Evolutionary conservation across 129 eudicot genomes (phyloP).

Genomic region (Saposhnikovia divaricata): DNA sequence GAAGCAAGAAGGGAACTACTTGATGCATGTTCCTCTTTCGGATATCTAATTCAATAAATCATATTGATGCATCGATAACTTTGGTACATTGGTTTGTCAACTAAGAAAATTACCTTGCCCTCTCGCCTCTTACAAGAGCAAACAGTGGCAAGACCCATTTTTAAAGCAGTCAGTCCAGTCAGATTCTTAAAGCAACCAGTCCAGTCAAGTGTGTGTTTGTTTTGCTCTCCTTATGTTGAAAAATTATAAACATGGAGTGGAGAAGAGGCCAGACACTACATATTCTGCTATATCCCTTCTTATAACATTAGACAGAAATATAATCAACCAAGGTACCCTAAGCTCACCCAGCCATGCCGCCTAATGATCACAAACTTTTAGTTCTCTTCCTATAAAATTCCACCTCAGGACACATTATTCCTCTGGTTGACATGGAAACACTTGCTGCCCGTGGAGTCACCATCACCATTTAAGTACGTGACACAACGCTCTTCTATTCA

Average conservation of each 20-base stretch:
- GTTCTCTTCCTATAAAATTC: constrained; percentile 32
- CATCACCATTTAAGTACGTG: constrained; percentile 34
- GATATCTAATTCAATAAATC: not conserved
- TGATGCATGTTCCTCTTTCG: not conserved
- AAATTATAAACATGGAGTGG: not conserved
- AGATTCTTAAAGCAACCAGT: not conserved
- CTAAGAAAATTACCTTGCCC: not conserved
- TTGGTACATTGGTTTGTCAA: not conserved
- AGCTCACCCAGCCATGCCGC: not conserved
- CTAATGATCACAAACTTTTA: constrained; percentile 14
- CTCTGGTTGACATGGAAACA: constrained; percentile 25
- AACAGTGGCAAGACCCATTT: not conserved
- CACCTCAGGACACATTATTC: constrained; percentile 28
- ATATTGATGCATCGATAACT: not conserved
- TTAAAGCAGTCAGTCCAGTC: not conserved
- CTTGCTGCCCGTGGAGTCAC: constrained; percentile 27
- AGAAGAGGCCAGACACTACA: not conserved
- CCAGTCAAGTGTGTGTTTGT: not conserved
- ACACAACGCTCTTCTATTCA: constrained; percentile 19
- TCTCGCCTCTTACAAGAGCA: not conserved
- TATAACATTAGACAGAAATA: not conserved
- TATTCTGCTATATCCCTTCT: not conserved
- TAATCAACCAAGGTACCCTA: not conserved
- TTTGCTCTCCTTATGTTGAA: not conserved
- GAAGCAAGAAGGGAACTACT: not conserved